Conservation (phyloP, 1,139 yeast genomes). For the Geotrichum restrictum region DNA sequence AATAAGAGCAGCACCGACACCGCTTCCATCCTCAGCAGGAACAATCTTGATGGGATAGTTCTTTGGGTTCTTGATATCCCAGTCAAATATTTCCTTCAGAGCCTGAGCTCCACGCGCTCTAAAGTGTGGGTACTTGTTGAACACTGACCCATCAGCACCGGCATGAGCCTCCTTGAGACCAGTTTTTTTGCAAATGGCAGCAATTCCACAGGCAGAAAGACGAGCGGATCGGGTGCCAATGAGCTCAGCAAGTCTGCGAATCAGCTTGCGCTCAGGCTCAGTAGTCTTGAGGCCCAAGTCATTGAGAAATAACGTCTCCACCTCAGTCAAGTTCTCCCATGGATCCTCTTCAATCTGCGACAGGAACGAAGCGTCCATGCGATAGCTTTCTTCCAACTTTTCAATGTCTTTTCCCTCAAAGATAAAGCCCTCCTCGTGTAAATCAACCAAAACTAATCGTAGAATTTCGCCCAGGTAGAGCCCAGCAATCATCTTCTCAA, state of each 20-base stretch:
- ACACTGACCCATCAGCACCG: constrained; percentile 97
- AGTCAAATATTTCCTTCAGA: constrained; percentile 82
- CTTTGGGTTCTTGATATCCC: constrained; percentile 51
- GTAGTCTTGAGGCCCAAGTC: constrained; percentile 64
- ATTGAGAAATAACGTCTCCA: constrained; percentile 58
- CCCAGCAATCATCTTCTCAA: constrained; percentile 97
- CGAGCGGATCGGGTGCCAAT: constrained; percentile 92
- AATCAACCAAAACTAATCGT: constrained; percentile 74
- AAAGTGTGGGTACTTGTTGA: constrained; percentile 88
- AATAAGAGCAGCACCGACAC: constrained; percentile 96
- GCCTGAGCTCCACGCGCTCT: constrained; percentile 85
- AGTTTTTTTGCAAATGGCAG: constrained; percentile 89
- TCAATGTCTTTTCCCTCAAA: constrained; percentile 66
- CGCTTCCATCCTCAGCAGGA: constrained; percentile 96
- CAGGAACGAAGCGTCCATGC: constrained; percentile 86
- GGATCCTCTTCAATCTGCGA: constrained; percentile 87
- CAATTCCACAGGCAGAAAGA: constrained; percentile 90
- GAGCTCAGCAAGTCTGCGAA: constrained; percentile 78
- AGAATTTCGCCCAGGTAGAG: constrained; percentile 91
- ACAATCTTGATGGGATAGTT: constrained; percentile 78
- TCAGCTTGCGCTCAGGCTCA: constrained; percentile 71
- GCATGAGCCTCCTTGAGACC: constrained; percentile 73
- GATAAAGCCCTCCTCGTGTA: constrained; percentile 58
- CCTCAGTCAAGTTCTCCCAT: constrained; percentile 76
- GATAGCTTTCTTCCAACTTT: constrained; percentile 56